Base-by-base conservation (phyloP, 768 basidiomycete genomes). In the Psilocybe cubensis region DNA sequence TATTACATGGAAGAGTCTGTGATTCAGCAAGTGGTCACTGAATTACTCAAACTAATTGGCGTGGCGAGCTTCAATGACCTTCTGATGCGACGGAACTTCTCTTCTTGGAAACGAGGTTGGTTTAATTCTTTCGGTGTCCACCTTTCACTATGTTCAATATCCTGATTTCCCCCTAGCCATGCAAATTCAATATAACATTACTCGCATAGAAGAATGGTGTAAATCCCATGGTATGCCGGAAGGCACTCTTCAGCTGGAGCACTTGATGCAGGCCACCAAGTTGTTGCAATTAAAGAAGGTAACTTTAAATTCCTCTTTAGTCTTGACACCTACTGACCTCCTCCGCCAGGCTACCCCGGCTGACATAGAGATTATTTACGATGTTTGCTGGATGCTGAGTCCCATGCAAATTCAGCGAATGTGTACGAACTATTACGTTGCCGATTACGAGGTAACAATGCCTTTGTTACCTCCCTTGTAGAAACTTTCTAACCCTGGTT, bases 101-200 rank as follows among this genome's bases (percentile, higher is more conserved):
- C 94, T 62, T 98, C 96, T 6, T 99, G 97, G 97, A 99, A 99
- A 75, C 86, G 97, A 82, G 96, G 96, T 96, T 65, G 52, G 83
- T 77, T 24, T 28, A 21, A 38, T 12, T 52, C 28, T 20, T 41
- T 31, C 52, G 3, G 9, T 45, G 2, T 11, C 24, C 27, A 14
- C 48, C n/a, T 5, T 8, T 23, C 17, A n/a, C 5, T 47, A 6
- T 18, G 56, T 61, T 11, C 63, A 20, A 10, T 25, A 28, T 14
- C 12, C 28, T 56, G 33, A 54, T n/a, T n/a, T n/a, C n/a, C 35
- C 12, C 20, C 18, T 61, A 98, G 97, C 97, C 3, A 98, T 99
- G 97, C 97, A 99, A 83, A 98, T 99, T 56, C 97, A 99, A 71
- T 99, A 99, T 73, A 98, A 98, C 70, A 97, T 98, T 70, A 98